A percentile compares a stretch with the other conserved stretches of the same genome.
Conservation (phyloP, 208 protist species). For the Tritrichomonas musculus region DNA sequence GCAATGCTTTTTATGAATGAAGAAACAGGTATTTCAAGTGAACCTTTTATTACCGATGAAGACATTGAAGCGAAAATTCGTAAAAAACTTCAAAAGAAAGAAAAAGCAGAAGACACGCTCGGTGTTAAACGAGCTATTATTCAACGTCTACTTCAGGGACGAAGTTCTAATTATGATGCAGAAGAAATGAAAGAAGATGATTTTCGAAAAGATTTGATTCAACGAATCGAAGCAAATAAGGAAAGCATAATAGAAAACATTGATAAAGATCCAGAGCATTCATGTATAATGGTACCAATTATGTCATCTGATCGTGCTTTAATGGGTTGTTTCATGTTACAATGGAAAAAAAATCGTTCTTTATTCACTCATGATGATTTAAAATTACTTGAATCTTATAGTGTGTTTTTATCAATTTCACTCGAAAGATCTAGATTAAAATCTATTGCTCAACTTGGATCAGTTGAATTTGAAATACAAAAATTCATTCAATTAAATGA, state of each 20-base stretch:
- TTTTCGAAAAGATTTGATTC: neutral
- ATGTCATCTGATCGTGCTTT: neutral
- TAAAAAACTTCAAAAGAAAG: neutral
- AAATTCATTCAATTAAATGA: neutral
- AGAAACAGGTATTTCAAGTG: neutral
- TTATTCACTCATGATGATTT: neutral
- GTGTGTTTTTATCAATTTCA: neutral
- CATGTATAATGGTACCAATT: neutral
- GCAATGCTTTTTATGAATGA: neutral
- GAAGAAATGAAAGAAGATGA: constrained; percentile 32
- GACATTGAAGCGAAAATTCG: neutral
- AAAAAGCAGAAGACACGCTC: neutral
- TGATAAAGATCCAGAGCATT: neutral
- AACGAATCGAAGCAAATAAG: neutral
- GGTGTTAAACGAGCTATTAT: constrained; percentile 29
- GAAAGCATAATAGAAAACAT: neutral
- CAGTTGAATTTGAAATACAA: constrained; percentile 1
- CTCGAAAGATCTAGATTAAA: constrained; percentile 2
- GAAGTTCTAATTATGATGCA: neutral
- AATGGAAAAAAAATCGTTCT: neutral
- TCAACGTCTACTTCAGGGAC: neutral
- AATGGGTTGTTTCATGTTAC: neutral
- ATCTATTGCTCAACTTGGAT: neutral
- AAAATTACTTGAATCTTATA: neutral
- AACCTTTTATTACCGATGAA: neutral